These are phyloP conservation scores for Viola odorata DNA, from an alignment of 345 rosid species.

Conservation along the genomic window DNA sequence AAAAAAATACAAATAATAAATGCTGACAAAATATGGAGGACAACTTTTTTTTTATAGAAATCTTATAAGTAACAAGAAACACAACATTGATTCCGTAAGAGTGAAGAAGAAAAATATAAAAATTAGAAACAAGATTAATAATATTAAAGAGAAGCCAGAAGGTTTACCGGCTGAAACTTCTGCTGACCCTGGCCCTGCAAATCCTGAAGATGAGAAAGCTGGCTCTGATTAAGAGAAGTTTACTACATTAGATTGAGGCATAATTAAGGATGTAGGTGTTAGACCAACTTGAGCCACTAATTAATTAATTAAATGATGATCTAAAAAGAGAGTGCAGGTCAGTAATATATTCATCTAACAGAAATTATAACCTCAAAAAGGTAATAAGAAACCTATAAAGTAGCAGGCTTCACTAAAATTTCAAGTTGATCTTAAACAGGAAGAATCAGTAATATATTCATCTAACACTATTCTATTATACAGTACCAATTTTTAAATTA, in stretches of 20 bases:
- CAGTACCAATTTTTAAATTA: no score
- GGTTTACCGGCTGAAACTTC: conserved; percentile 60
- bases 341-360: no score
- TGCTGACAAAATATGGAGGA: no score
- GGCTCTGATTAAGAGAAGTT: conserved; percentile 34
- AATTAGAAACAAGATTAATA: not conserved
- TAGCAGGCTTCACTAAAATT: no score
- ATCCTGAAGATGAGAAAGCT: conserved; percentile 60
- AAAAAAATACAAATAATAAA: not conserved
- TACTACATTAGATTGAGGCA: not conserved
- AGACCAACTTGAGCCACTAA: not conserved
- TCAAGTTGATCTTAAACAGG: no score
- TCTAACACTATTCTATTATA: no score
- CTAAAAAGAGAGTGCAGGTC: no score
- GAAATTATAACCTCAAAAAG: no score
- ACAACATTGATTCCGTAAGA: not conserved
- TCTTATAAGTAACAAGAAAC: no score
- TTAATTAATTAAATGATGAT: not conserved
- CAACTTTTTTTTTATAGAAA: no score
- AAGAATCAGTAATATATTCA: no score
- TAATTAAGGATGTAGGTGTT: not conserved
- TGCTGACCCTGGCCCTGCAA: conserved; percentile 64
- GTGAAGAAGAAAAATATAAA: not conserved
- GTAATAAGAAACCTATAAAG: no score
- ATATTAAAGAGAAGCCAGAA: conserved; percentile 6